A percentile compares a stretch with the other conserved stretches of the same genome.
Evolutionary conservation across 2,329 filamentous ascomycete species (phyloP).

Genomic region (Emergomyces orientalis): DNA sequence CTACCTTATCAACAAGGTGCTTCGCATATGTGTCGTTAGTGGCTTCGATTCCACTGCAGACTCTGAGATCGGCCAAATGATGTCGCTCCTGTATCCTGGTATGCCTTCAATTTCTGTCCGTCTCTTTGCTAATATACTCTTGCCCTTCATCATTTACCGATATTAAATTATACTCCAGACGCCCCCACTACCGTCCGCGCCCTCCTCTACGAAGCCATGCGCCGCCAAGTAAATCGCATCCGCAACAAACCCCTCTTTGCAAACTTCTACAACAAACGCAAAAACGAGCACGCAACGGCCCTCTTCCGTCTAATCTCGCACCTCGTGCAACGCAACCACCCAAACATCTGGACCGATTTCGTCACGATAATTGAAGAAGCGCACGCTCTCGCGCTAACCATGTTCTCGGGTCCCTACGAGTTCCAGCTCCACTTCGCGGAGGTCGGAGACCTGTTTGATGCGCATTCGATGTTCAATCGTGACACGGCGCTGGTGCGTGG

Average conservation of each 20-base stretch:
- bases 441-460: constrained; percentile 20
- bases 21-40: constrained; percentile 20
- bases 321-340: constrained; percentile 20
- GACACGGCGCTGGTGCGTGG: constrained; percentile 14
- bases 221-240: constrained; percentile 17
- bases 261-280: constrained; percentile 18
- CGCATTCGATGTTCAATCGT: constrained; percentile 20
- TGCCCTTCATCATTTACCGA: background rate
- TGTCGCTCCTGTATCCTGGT: constrained; percentile 18
- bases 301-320: background rate
- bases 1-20: constrained; percentile 19
- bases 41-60: constrained; percentile 21
- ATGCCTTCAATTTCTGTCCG: constrained; percentile 1
- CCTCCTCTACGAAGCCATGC: constrained; percentile 17
- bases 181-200: constrained; percentile 17
- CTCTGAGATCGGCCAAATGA: constrained; percentile 18
- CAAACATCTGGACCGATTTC: constrained; percentile 20
- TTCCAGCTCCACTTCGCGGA: constrained; percentile 22
- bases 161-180: constrained; percentile 13
- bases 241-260: constrained; percentile 20
- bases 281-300: constrained; percentile 14
- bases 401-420: constrained; percentile 22
- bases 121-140: background rate
- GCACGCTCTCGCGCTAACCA: constrained; percentile 20
- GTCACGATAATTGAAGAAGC: constrained; percentile 22